Conservation (phyloP, 148 eudicot species). For the Chenopodium quinoa region DNA sequence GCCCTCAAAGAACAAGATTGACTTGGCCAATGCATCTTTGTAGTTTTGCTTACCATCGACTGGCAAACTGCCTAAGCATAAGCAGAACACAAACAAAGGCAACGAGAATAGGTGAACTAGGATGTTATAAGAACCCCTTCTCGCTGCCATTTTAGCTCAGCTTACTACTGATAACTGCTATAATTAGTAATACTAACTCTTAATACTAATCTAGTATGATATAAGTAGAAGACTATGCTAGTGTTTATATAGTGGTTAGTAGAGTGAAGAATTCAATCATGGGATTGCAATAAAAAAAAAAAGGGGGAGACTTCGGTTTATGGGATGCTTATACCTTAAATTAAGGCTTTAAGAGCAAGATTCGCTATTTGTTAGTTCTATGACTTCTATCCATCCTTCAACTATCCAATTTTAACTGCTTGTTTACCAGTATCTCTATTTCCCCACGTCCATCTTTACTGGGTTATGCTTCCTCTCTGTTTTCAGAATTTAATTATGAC, state of each 20-base stretch:
- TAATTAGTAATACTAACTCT: not conserved
- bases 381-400: not conserved
- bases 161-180: not conserved
- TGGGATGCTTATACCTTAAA: conserved; percentile 30
- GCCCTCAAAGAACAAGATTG: conserved; percentile 82
- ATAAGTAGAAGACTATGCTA: not conserved
- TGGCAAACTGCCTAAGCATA: conserved; percentile 2
- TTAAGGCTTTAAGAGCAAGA: conserved; percentile 25
- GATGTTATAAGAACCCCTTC: conserved; percentile 6
- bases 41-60: conserved; percentile 51
- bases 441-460: not conserved
- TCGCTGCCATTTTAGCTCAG: conserved; percentile 8
- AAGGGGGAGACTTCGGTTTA: conserved; percentile 2
- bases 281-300: not conserved
- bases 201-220: conserved; percentile 1
- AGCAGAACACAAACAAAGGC: conserved; percentile 19
- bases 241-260: conserved; percentile 12
- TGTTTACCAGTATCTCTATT: not conserved
- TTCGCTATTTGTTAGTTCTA: not conserved
- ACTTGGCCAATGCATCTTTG: conserved; percentile 74
- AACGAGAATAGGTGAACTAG: conserved; percentile 12
- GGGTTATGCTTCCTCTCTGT: not conserved
- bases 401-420: not conserved
- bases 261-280: not conserved
- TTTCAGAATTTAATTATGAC: not conserved